Percentiles rank a stretch among this genome's conserved stretches.
These are phyloP conservation scores for Coriolopsis trogii DNA, from an alignment of 1,284 basidiomycete genomes.

Conservation along the genomic window DNA sequence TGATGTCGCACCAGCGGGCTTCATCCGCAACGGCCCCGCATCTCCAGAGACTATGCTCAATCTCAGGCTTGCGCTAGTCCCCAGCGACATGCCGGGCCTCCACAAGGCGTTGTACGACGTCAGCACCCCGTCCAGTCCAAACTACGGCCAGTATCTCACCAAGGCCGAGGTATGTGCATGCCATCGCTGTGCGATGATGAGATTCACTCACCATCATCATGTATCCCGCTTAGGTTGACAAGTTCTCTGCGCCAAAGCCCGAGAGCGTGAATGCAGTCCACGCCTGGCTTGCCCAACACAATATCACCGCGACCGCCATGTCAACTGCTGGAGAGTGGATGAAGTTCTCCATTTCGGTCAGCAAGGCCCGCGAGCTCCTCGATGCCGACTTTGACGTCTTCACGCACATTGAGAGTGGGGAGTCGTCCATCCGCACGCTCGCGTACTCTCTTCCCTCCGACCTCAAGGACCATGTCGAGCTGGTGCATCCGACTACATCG, in stretches of 20 bases:
- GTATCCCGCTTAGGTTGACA: constrained; percentile 39
- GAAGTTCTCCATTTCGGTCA: constrained; percentile 21
- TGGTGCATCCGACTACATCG: constrained; percentile 40
- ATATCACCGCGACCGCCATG: constrained; percentile 29
- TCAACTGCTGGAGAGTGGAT: constrained; percentile 32
- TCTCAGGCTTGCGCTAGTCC: constrained; percentile 64
- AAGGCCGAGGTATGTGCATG: constrained; percentile 44
- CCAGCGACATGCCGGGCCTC: constrained; percentile 57
- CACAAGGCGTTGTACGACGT: constrained; percentile 65
- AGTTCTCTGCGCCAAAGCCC: constrained; percentile 36
- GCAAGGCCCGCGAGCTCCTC: constrained; percentile 40
- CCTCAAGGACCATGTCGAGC: constrained; percentile 37
- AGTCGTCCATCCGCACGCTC: constrained; percentile 37
- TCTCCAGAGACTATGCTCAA: constrained; percentile 48
- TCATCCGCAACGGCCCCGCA: constrained; percentile 38
- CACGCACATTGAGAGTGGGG: constrained; percentile 34
- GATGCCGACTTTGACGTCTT: constrained; percentile 39
- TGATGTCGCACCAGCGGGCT: constrained; percentile 28
- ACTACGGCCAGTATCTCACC: constrained; percentile 65
- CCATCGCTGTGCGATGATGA: neutral
- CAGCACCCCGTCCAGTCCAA: constrained; percentile 39
- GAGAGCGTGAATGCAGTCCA: constrained; percentile 38
- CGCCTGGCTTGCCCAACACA: constrained; percentile 39
- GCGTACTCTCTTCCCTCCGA: constrained; percentile 41
- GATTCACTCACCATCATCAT: neutral